These are phyloP conservation scores for Neurospora sublineolata DNA, from an alignment of 495 filamentous ascomycete genomes.

Conservation along the genomic window DNA sequence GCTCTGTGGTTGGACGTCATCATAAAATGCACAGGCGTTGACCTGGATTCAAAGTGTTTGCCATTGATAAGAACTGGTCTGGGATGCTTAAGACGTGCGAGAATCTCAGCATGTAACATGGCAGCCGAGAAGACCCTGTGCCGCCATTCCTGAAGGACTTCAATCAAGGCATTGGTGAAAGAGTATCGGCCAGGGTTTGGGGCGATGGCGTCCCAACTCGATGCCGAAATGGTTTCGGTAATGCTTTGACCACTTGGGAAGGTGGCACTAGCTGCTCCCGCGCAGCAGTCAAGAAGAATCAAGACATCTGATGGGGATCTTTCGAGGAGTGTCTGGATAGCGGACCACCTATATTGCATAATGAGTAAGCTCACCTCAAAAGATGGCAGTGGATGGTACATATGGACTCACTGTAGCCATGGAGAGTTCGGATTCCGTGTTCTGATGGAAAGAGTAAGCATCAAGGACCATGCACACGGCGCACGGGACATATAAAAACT, in stretches of 20 bases:
- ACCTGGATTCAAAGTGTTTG: slow-evolving; percentile 36
- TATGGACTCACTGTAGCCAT: slow-evolving; percentile 25
- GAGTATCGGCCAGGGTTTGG: slow-evolving; percentile 41
- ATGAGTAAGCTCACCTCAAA: neutral
- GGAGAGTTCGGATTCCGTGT: slow-evolving; percentile 30
- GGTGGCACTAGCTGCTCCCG: slow-evolving; percentile 38
- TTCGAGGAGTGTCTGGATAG: slow-evolving; percentile 42
- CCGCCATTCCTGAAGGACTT: slow-evolving; percentile 40
- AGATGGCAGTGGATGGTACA: neutral
- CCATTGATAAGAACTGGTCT: slow-evolving; percentile 37
- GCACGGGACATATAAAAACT: slow-evolving; percentile 6
- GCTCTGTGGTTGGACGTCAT: slow-evolving; percentile 41
- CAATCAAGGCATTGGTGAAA: slow-evolving; percentile 39
- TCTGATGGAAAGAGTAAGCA: slow-evolving; percentile 2
- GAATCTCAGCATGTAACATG: slow-evolving; percentile 41
- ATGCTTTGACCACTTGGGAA: slow-evolving; percentile 37
- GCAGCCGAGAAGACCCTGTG: slow-evolving; percentile 35
- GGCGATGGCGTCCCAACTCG: slow-evolving; percentile 41
- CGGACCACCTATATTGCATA: slow-evolving; percentile 31
- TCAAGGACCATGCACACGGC: neutral
- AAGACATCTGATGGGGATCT: slow-evolving; percentile 40
- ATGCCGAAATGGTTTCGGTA: slow-evolving; percentile 43
- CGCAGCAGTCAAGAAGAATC: slow-evolving; percentile 44
- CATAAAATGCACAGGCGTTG: slow-evolving; percentile 42
- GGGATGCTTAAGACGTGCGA: slow-evolving; percentile 41